Evolutionary conservation across 345 rosid genomes (phyloP), one percentile per base, ranked within the genome.

Genomic region (Lepidium didymum): DNA sequence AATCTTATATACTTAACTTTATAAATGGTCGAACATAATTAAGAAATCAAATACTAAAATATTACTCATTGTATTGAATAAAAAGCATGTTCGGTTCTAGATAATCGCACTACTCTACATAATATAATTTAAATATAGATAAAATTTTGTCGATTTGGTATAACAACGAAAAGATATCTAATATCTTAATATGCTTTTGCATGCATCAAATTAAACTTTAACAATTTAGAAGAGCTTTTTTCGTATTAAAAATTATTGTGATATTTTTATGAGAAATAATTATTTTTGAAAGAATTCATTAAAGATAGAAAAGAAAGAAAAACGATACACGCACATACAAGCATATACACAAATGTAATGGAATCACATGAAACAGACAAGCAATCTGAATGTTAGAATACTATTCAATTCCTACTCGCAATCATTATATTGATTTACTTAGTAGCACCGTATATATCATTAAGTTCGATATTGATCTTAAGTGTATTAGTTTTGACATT

Each of bases 361-460:
- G 43, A n/a, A 56, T 64, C 40, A 57, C 66, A 73, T 31, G 71
- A 41, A 43, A 50, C 33, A 43, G 23, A 65, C 61, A 34, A 41
- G 56, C 53, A 73, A 60, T 45, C 52, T 11, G 25, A 25, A 50
- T 33, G 16, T 58, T 50, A 41, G 62, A 67, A 54, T 52, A 25
- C 34, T 52, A 51, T 61, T 61, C 44, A 60, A 60, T 66, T 51
- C n/a, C 1, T 12, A 51, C 50, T 51, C 10, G 9, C 36, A 37
- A 64, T 72, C 64, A 72, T 47, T 64, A 34, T 55, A 73, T 49
- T 57, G 62, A 67, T 51, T 59, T 42, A 61, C 36, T 27, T 27
- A 27, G 31, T 23, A 23, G n/a, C n/a, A n/a, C n/a, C n/a, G n/a
- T n/a, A n/a, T n/a, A n/a, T n/a, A n/a, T n/a, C n/a, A n/a, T n/a